Base-by-base conservation (phyloP, 495 filamentous ascomycete genomes). In the Bathelium albidoporum region DNA sequence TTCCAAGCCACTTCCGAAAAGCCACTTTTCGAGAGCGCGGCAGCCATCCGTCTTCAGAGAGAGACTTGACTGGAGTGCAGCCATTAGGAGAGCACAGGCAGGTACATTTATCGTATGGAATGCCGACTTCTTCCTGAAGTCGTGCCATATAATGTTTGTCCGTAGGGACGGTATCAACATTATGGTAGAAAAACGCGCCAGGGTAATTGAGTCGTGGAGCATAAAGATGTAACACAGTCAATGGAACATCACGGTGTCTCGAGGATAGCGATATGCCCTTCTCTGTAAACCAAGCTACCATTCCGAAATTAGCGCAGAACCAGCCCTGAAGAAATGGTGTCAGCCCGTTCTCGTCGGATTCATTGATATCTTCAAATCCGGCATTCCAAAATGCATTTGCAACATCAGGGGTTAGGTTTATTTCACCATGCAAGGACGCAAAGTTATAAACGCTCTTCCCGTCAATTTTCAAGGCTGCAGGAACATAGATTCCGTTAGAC, bases 21-120 rank as follows among this genome's bases (percentile, higher is more conserved):
- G 16, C 7, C 36, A 41, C 16, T 7, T 41, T 16, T 41, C 36
- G 7, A 7, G 16, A 41, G 7, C 7, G 16, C 7, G 36, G 16
- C 36, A 7, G 7, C 36, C 34, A 44, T n/a, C 12, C 32, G 28
- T 61, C 16, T 24, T 28, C n/a, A 18, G 4, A 14, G 3, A 61
- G 36, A 43, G 20, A 43, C 24, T 44, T 44, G 31, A 61, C 24
- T 14, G 59, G 59, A 61, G 31, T 43, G 59, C 59, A 61, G 32
- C 59, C 59, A 14, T 24, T 44, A 34, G 59, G 59, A 45, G 59
- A 61, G 59, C 59, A 61, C 16, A 24, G 20, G 34, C 59, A 61
- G 22, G 29, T 61, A 61, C 59, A 61, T 22, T 45, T 32, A 61
- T 61, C 59, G 43, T 61, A 61, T 44, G 59, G 59, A 61, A 61